These are phyloP conservation scores for Penicillium brevicompactum DNA, from an alignment of 2,329 filamentous ascomycete species.

Conservation along the genomic window DNA sequence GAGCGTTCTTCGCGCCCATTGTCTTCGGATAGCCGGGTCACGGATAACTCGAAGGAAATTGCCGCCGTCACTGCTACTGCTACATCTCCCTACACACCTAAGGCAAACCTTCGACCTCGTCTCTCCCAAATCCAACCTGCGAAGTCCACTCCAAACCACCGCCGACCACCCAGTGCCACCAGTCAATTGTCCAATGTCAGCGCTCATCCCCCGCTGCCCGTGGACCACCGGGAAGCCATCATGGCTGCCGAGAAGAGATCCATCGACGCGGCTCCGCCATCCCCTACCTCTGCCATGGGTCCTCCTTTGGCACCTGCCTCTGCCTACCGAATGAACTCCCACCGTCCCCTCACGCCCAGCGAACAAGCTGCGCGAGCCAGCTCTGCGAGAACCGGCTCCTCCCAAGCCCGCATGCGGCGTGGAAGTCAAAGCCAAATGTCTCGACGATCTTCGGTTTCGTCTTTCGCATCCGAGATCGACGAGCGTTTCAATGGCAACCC, in stretches of 20 bases:
- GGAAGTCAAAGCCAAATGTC: slow-evolving; percentile 50
- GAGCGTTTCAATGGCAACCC: slow-evolving; percentile 78
- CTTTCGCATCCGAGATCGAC: slow-evolving; percentile 92
- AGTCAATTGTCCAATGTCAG: slow-evolving; percentile 61
- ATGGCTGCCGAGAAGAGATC: slow-evolving; percentile 71
- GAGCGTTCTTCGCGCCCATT: slow-evolving; percentile 48
- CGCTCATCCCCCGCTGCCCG: slow-evolving; percentile 71
- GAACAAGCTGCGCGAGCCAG: slow-evolving; percentile 49
- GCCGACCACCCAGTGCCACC: slow-evolving; percentile 71
- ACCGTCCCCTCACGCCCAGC: slow-evolving; percentile 64
- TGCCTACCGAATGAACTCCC: slow-evolving; percentile 57
- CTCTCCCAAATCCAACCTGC: slow-evolving; percentile 31
- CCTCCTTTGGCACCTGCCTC: slow-evolving; percentile 84
- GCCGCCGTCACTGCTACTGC: slow-evolving; percentile 15
- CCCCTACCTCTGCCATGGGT: slow-evolving; percentile 65
- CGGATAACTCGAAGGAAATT: slow-evolving; percentile 25
- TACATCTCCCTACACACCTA: slow-evolving; percentile 35
- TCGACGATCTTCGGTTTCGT: slow-evolving; percentile 85
- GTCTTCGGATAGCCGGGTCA: slow-evolving; percentile 35
- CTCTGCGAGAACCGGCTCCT: slow-evolving; percentile 54
- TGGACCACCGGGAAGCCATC: slow-evolving; percentile 81
- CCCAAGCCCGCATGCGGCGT: slow-evolving; percentile 57
- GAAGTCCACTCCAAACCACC: slow-evolving; percentile 38
- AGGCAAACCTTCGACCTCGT: slow-evolving; percentile 31
- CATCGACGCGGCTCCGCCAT: slow-evolving; percentile 48